These are phyloP conservation scores for Synura sp. DNA, from an alignment of 352 stramenopile species.

Conservation along the genomic window DNA sequence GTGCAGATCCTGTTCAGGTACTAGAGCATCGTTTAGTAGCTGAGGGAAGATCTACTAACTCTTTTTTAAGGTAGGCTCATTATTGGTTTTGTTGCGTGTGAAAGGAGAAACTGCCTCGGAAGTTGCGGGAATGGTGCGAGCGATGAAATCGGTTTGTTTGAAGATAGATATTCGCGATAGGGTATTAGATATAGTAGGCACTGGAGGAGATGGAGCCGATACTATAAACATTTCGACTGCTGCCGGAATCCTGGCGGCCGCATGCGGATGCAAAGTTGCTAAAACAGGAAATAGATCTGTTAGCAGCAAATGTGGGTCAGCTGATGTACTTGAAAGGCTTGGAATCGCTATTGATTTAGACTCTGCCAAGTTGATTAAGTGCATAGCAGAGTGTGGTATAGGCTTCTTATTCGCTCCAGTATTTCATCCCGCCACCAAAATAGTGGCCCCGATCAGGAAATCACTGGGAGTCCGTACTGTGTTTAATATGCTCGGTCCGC, in stretches of 20 bases:
- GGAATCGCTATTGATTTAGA: constrained; percentile 89
- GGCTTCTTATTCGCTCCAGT: constrained; percentile 80
- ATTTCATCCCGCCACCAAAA: constrained; percentile 51
- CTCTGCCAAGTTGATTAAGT: constrained; percentile 78
- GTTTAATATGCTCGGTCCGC: constrained; percentile 97
- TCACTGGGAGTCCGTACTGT: constrained; percentile 89
- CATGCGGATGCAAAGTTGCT: constrained; percentile 75
- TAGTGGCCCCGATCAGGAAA: constrained; percentile 81
- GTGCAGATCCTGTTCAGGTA: not conserved
- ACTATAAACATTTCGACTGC: constrained; percentile 98
- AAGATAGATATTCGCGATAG: constrained; percentile 67
- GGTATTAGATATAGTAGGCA: constrained; percentile 97
- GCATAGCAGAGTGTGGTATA: constrained; percentile 81
- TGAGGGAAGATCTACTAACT: not conserved
- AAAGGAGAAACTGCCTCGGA: constrained; percentile 90
- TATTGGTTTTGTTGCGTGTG: constrained; percentile 85
- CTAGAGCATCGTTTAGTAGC: not conserved
- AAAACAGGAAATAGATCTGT: constrained; percentile 96
- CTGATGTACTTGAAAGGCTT: constrained; percentile 93
- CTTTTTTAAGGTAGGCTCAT: constrained; percentile 63
- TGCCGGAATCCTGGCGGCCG: constrained; percentile 84
- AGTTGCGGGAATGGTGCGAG: constrained; percentile 88
- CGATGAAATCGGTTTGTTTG: constrained; percentile 89
- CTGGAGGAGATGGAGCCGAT: constrained; percentile 93
- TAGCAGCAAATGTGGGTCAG: constrained; percentile 85